A percentile compares a stretch with the other conserved stretches of the same genome.
These are phyloP conservation scores for Chrysanthemum makinoi DNA, from an alignment of 129 eudicot genomes.

Conservation along the genomic window DNA sequence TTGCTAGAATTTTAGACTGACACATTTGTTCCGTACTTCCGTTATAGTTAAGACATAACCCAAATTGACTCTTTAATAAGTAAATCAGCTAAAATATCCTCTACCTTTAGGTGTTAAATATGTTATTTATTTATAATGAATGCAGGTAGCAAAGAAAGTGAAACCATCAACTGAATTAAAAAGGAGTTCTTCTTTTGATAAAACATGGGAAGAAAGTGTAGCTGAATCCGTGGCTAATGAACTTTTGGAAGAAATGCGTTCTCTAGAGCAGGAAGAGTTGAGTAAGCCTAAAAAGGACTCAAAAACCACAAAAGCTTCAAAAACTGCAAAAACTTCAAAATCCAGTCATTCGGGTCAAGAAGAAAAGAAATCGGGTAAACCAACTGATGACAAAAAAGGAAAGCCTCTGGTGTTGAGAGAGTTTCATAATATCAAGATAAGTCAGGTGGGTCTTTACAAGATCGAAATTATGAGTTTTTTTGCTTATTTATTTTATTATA, in stretches of 20 bases:
- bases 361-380: conserved; percentile 62
- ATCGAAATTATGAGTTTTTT: neutral
- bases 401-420: conserved; percentile 78
- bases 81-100: neutral
- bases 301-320: conserved; percentile 61
- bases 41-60: neutral
- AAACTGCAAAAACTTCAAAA: conserved; percentile 42
- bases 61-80: neutral
- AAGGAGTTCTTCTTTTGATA: conserved; percentile 84
- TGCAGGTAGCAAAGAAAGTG: conserved; percentile 58
- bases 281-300: conserved; percentile 56
- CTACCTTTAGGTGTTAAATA: neutral
- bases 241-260: conserved; percentile 59
- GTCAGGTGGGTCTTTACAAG: conserved; percentile 61
- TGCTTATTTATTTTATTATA: neutral
- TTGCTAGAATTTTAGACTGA: neutral
- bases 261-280: conserved; percentile 67
- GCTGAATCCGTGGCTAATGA: conserved; percentile 94
- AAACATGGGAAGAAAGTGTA: conserved; percentile 89
- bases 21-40: neutral
- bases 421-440: conserved; percentile 86
- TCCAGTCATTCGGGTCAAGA: conserved; percentile 45
- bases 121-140: neutral
- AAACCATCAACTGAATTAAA: conserved; percentile 59
- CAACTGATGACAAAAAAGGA: conserved; percentile 58